Evolutionary conservation across 257 asterid species (phyloP).

Genomic region (Solanum corneliomulleri): DNA sequence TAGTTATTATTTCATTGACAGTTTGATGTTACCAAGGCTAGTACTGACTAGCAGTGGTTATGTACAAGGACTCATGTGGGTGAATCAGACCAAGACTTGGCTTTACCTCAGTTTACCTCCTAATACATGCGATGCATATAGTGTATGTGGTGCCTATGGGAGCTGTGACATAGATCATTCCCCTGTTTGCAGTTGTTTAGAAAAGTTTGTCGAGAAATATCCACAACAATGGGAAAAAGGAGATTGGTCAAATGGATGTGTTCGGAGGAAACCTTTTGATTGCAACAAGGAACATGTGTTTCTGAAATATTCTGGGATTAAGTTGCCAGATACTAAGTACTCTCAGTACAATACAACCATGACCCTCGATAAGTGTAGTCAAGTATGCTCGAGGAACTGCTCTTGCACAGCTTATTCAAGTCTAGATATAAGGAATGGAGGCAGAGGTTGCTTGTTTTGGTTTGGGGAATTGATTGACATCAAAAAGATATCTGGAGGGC

Average conservation of each 20-base stretch:
- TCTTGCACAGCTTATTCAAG: constrained; percentile 27
- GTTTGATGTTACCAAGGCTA: constrained; percentile 9
- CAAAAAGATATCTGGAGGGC: not conserved
- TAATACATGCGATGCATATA: constrained; percentile 17
- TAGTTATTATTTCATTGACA: not conserved
- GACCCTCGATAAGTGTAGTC: constrained; percentile 2
- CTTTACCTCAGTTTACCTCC: constrained; percentile 1
- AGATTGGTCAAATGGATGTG: constrained; percentile 19
- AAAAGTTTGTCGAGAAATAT: constrained; percentile 1
- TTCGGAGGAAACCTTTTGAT: not conserved
- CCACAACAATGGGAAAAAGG: not conserved
- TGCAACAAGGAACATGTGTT: not conserved
- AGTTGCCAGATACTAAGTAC: not conserved
- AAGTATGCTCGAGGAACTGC: constrained; percentile 19
- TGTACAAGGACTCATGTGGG: constrained; percentile 6
- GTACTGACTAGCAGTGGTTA: constrained; percentile 1
- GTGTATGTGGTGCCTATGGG: constrained; percentile 15
- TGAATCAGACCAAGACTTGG: constrained; percentile 12
- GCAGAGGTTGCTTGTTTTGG: constrained; percentile 31
- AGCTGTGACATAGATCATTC: constrained; percentile 9
- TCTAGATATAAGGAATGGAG: constrained; percentile 4
- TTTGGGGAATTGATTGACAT: constrained; percentile 18
- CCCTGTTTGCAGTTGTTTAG: constrained; percentile 18
- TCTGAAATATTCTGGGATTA: not conserved
- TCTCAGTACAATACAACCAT: not conserved